Evolutionary conservation across 2,329 filamentous ascomycete species (phyloP).

Genomic region (Parascedosporium putredinis): DNA sequence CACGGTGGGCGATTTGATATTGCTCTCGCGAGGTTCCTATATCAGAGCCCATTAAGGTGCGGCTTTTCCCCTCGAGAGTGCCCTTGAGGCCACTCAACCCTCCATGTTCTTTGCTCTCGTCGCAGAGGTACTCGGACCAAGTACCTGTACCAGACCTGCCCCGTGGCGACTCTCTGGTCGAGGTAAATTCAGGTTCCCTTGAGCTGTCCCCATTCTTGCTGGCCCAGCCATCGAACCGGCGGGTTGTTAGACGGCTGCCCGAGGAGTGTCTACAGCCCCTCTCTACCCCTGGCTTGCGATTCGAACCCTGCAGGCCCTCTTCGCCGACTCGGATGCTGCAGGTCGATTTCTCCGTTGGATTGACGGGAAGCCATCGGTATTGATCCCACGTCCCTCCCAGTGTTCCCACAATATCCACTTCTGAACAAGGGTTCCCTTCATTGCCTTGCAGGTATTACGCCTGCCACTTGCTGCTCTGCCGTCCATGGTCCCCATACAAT

Average conservation of each 20-base stretch:
- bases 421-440: constrained; percentile 28
- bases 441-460: constrained; percentile 18
- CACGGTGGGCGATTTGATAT: background rate
- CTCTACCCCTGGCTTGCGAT: background rate
- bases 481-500: constrained; percentile 3
- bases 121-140: background rate
- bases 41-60: constrained; percentile 7
- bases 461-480: background rate
- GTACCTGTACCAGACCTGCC: constrained; percentile 7
- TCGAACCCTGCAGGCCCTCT: constrained; percentile 28
- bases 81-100: background rate
- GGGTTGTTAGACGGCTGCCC: background rate
- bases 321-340: constrained; percentile 29
- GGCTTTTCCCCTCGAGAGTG: background rate
- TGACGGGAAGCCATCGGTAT: constrained; percentile 31
- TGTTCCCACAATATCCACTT: constrained; percentile 19
- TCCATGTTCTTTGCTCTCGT: background rate
- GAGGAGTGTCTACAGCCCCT: background rate
- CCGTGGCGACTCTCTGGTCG: constrained; percentile 1
- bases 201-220: too few species aligned
- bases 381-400: constrained; percentile 37
- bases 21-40: background rate
- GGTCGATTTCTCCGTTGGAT: constrained; percentile 36
- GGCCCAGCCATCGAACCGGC: background rate
- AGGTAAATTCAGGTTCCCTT: too few species aligned